phyloP scores from a whole-genome alignment of 169 alveolate species.

The Cryptosporidium viatorum region DNA sequence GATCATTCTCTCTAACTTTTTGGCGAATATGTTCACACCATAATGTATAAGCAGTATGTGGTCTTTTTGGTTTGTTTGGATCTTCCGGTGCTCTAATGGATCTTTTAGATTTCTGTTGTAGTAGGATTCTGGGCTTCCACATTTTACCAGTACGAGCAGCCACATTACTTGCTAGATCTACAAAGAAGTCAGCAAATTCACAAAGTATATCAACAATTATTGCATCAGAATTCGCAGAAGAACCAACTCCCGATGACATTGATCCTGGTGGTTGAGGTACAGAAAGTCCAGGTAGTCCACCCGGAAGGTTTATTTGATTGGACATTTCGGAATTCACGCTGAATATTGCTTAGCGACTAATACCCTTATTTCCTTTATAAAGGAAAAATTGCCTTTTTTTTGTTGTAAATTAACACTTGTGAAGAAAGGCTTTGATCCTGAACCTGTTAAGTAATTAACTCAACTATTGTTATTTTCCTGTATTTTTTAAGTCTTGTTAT shows the following conservation, averaged over 20 bases:
- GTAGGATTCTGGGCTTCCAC: conserved; percentile 68
- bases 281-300: conserved; percentile 70
- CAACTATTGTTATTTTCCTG: conserved; percentile 33
- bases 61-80: conserved; percentile 72
- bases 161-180: conserved; percentile 72
- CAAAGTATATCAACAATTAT: conserved; percentile 73
- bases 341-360: neutral
- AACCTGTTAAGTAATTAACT: conserved; percentile 37
- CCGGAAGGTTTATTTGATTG: conserved; percentile 62
- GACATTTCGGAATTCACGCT: conserved; percentile 48
- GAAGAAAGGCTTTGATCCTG: conserved; percentile 23
- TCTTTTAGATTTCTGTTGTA: conserved; percentile 67
- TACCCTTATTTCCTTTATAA: neutral
- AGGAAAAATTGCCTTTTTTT: conserved; percentile 6
- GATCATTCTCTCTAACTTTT: conserved; percentile 73
- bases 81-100: conserved; percentile 68
- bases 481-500: conserved; percentile 46
- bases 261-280: conserved; percentile 73
- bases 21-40: conserved; percentile 76
- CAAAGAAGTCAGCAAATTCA: conserved; percentile 74
- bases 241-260: conserved; percentile 56
- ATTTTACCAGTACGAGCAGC: conserved; percentile 75
- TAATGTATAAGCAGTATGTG: conserved; percentile 74
- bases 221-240: conserved; percentile 61
- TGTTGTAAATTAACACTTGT: conserved; percentile 11